Conservation (phyloP, 805 yeast genomes). For the Jamesozyma hellenica region DNA sequence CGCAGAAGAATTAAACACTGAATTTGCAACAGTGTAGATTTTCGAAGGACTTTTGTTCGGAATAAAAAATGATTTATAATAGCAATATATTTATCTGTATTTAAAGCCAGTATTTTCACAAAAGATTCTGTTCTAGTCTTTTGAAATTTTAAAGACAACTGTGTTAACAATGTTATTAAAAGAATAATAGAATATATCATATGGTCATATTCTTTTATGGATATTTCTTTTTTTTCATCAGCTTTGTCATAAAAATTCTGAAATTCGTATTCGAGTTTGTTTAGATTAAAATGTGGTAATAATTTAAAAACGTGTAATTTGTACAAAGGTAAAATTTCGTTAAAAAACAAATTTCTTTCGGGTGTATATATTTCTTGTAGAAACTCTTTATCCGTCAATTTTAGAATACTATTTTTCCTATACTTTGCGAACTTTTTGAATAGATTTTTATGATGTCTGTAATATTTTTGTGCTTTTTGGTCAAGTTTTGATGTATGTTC, state of each 20-base stretch:
- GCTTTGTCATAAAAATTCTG: slow-evolving; percentile 11
- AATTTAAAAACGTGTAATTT: slow-evolving; percentile 12
- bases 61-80: slow-evolving; percentile 18
- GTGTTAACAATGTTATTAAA: slow-evolving; percentile 17
- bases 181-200: slow-evolving; percentile 17
- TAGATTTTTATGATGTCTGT: slow-evolving; percentile 17
- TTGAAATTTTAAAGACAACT: slow-evolving; percentile 16
- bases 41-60: slow-evolving; percentile 19
- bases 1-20: slow-evolving; percentile 21
- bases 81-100: slow-evolving; percentile 18
- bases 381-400: slow-evolving; percentile 6
- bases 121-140: not conserved
- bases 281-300: slow-evolving; percentile 20
- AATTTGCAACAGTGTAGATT: slow-evolving; percentile 23
- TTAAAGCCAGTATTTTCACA: slow-evolving; percentile 9
- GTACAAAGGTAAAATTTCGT: slow-evolving; percentile 17
- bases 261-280: slow-evolving; percentile 10
- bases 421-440: slow-evolving; percentile 22
- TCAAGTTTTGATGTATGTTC: slow-evolving; percentile 1
- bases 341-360: slow-evolving; percentile 9
- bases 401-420: slow-evolving; percentile 14
- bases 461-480: slow-evolving; percentile 3
- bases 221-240: slow-evolving; percentile 5
- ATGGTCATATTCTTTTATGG: slow-evolving; percentile 18
- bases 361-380: slow-evolving; percentile 11